A percentile compares a stretch with the other conserved stretches of the same genome.
Evolutionary conservation across 441 rosid species (phyloP).

Genomic region (Erodium texanum): DNA sequence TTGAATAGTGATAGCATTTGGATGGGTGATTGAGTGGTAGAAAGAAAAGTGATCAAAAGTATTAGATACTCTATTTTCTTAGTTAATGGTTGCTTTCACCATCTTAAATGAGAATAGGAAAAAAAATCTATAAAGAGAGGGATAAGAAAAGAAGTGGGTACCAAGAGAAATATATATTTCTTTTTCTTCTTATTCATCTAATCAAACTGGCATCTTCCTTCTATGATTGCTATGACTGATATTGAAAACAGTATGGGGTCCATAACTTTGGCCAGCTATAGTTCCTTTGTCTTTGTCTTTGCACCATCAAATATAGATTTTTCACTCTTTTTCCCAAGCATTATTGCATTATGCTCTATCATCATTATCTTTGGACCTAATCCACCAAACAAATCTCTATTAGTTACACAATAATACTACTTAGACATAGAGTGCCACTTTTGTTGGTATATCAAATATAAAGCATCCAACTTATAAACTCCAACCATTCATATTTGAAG

Average conservation of each 20-base stretch:
- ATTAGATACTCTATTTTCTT: conserved; percentile 10
- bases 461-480: neutral
- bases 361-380: conserved; percentile 19
- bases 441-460: conserved; percentile 24
- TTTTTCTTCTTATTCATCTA: conserved; percentile 5
- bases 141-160: conserved; percentile 16
- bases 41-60: conserved; percentile 13
- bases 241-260: conserved; percentile 15
- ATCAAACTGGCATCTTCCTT: conserved; percentile 10
- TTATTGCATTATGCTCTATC: conserved; percentile 1
- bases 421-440: neutral
- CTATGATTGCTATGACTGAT: conserved; percentile 19
- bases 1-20: neutral
- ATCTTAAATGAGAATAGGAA: conserved; percentile 3
- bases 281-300: conserved; percentile 20
- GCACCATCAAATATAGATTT: neutral
- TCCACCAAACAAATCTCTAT: conserved; percentile 21
- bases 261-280: conserved; percentile 26
- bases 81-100: neutral
- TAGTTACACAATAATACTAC: conserved; percentile 13
- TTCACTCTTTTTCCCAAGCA: neutral
- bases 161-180: conserved; percentile 11
- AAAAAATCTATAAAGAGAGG: neutral
- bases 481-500: neutral
- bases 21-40: conserved; percentile 4